Conservation (phyloP, 2,329 filamentous ascomycete genomes). For the Diplodia mutila region DNA sequence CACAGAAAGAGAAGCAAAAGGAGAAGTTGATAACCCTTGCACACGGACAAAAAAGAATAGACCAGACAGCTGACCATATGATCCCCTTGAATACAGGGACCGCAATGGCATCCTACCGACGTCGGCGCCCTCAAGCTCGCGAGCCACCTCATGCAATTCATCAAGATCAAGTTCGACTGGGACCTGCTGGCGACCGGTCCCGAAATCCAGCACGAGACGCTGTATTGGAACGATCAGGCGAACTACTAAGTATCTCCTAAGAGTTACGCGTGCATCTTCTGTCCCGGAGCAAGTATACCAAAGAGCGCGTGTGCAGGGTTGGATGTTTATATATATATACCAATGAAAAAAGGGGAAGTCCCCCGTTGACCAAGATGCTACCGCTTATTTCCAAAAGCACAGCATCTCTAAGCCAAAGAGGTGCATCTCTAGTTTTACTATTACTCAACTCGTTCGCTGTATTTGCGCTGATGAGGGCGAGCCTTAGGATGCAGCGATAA, state of each 20-base stretch:
- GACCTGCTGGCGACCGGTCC: constrained; percentile 58
- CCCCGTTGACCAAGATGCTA: not conserved
- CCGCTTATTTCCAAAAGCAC: not conserved
- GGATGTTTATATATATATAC: not conserved
- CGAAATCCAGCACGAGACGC: constrained; percentile 51
- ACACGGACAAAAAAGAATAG: not conserved
- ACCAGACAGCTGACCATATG: not conserved
- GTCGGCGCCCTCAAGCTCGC: constrained; percentile 65
- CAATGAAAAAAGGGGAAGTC: not conserved
- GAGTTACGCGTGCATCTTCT: not conserved
- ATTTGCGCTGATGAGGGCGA: not conserved
- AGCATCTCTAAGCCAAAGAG: not conserved
- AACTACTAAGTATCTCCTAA: constrained; percentile 1
- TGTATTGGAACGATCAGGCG: constrained; percentile 34
- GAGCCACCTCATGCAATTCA: constrained; percentile 62
- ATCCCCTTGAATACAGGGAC: constrained; percentile 37
- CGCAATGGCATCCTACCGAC: constrained; percentile 64
- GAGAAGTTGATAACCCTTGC: no score
- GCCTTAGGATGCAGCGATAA: not conserved
- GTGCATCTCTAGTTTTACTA: not conserved
- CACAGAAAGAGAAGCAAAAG: not conserved
- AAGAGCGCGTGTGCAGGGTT: not conserved
- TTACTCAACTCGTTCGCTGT: not conserved
- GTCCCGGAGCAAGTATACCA: not conserved
- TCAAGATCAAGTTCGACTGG: constrained; percentile 61